Percentiles rank a stretch among this genome's conserved stretches.
These are phyloP conservation scores for Fusarium mexicanum DNA, from an alignment of 2,329 filamentous ascomycete species.

Conservation along the genomic window DNA sequence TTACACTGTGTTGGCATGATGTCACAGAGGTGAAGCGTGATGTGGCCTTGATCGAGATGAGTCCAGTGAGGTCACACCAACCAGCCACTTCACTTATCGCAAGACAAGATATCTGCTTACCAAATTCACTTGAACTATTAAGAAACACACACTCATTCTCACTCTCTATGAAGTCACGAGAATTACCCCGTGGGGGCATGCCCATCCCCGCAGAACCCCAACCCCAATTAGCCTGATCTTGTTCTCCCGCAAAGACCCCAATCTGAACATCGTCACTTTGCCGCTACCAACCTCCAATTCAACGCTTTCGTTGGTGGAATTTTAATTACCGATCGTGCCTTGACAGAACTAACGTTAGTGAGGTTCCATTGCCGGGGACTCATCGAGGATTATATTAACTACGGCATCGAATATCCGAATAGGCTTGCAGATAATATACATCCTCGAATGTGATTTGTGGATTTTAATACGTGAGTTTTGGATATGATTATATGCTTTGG, in stretches of 20 bases:
- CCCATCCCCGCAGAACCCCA: constrained; percentile 18
- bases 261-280: background rate
- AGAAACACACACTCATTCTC: too few relatives aligned
- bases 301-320: constrained; percentile 13
- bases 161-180: background rate
- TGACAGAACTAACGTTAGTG: background rate
- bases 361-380: background rate
- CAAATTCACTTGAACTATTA: too few relatives aligned
- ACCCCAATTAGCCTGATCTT: constrained; percentile 5
- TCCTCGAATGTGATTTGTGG: constrained; percentile 13
- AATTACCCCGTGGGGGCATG: constrained; percentile 1
- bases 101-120: background rate
- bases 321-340: background rate
- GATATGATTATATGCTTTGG: background rate
- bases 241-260: background rate
- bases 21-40: background rate
- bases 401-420: constrained; percentile 15
- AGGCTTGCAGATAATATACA: background rate
- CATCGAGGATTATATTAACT: background rate
- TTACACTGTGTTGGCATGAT: background rate
- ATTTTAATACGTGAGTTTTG: background rate
- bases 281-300: background rate
- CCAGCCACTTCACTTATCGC: background rate
- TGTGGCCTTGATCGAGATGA: background rate
- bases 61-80: background rate